A percentile compares a stretch with the other conserved stretches of the same genome.
phyloP scores from a whole-genome alignment of 176 grass and related monocot species.

The Zoysia japonica region DNA sequence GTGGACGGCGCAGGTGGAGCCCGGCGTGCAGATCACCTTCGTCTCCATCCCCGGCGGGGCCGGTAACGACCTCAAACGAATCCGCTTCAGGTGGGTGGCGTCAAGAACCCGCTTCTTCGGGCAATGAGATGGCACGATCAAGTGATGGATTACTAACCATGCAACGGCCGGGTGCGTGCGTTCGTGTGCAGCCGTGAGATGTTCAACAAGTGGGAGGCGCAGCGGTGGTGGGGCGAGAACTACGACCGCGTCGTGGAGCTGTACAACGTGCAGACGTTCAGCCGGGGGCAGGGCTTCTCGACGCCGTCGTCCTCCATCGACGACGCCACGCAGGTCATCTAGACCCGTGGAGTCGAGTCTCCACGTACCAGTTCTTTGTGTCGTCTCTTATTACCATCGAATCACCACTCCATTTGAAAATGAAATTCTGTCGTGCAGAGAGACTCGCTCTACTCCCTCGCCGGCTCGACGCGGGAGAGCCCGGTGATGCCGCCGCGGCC shows the following conservation, averaged over 20 bases:
- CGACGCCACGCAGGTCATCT: constrained; percentile 48
- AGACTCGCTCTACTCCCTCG: constrained; percentile 74
- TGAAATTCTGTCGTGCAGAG: constrained; percentile 42
- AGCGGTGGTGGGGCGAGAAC: constrained; percentile 99
- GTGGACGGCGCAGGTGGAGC: constrained; percentile 98
- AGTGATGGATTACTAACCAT: constrained; percentile 18
- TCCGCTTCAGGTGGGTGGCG: constrained; percentile 74
- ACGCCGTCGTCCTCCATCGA: constrained; percentile 80
- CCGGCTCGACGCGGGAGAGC: constrained; percentile 68
- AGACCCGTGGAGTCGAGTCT: neutral
- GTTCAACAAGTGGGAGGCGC: constrained; percentile 99
- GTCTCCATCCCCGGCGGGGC: constrained; percentile 82
- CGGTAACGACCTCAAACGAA: constrained; percentile 95
- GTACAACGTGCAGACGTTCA: constrained; percentile 97
- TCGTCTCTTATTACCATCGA: neutral
- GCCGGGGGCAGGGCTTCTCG: constrained; percentile 77
- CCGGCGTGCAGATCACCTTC: constrained; percentile 97
- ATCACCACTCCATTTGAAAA: neutral
- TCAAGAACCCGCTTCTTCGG: neutral
- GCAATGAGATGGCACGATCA: neutral
- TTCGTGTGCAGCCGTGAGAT: constrained; percentile 67
- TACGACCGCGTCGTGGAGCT: constrained; percentile 99
- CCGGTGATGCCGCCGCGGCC: constrained; percentile 43
- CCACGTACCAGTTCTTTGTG: neutral
- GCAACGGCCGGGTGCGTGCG: neutral